Percentiles rank a stretch among this genome's conserved stretches.
Evolutionary conservation across 495 filamentous ascomycete genomes (phyloP).

Genomic region (Aspergillus baeticus): DNA sequence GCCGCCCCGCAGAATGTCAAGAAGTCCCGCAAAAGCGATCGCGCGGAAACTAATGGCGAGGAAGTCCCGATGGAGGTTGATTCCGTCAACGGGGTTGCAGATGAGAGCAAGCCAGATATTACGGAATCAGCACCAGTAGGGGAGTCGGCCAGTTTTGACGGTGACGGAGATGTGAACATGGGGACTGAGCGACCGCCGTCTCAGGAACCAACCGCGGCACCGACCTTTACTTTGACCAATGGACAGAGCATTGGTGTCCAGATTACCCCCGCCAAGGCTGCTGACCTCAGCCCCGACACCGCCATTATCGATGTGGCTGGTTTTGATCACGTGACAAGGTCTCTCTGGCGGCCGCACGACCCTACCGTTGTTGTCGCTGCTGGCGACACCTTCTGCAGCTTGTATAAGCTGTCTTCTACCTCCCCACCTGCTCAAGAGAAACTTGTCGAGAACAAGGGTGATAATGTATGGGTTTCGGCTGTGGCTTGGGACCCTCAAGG

Average conservation of each 20-base stretch:
- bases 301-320: slow-evolving; percentile 59
- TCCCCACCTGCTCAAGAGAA: slow-evolving; percentile 39
- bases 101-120: slow-evolving; percentile 47
- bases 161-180: slow-evolving; percentile 47
- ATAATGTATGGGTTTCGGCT: slow-evolving; percentile 44
- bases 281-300: slow-evolving; percentile 67
- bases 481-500: slow-evolving; percentile 74
- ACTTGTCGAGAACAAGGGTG: slow-evolving; percentile 34
- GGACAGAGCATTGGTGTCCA: slow-evolving; percentile 72
- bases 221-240: slow-evolving; percentile 59
- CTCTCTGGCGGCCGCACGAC: slow-evolving; percentile 76
- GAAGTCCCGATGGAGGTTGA: slow-evolving; percentile 56
- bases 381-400: slow-evolving; percentile 75
- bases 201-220: slow-evolving; percentile 37
- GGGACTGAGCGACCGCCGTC: slow-evolving; percentile 24
- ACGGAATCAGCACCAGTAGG: slow-evolving; percentile 20
- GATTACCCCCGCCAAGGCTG: slow-evolving; percentile 49
- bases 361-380: slow-evolving; percentile 70
- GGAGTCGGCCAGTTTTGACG: slow-evolving; percentile 28
- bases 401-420: slow-evolving; percentile 65
- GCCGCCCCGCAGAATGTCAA: slow-evolving; percentile 23
- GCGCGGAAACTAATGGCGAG: slow-evolving; percentile 59
- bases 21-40: slow-evolving; percentile 49
- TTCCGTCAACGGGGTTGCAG: slow-evolving; percentile 27
- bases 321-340: slow-evolving; percentile 65